Percentiles rank a stretch among this genome's conserved stretches.
phyloP scores from a whole-genome alignment of 1,139 yeast species.

The Protomyces arabidopsidicola region DNA sequence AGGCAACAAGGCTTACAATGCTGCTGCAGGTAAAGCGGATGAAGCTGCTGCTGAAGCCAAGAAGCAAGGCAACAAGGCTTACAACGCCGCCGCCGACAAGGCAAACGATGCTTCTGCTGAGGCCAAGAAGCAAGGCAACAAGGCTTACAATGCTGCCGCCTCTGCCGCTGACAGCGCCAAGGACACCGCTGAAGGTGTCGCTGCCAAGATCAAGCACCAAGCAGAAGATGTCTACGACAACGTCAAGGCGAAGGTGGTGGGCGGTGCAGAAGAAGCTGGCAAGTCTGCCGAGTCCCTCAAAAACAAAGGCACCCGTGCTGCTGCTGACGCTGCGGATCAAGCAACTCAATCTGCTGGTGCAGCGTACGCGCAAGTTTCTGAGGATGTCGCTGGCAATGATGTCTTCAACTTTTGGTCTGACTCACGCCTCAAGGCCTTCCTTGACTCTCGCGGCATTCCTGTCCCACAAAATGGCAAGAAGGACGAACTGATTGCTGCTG shows the following conservation, averaged over 20 bases:
- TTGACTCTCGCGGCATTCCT: conserved; percentile 50
- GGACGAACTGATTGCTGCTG: conserved; percentile 48
- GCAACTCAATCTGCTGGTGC: conserved; percentile 28
- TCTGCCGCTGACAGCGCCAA: conserved; percentile 18
- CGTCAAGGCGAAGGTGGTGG: background rate
- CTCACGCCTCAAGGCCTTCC: conserved; percentile 47
- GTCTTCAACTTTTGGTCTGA: conserved; percentile 40
- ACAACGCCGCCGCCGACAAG: conserved; percentile 2
- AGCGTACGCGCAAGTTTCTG: conserved; percentile 25
- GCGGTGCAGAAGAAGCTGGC: conserved; percentile 17
- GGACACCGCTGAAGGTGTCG: conserved; percentile 6
- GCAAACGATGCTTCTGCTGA: conserved; percentile 27
- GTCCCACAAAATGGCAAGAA: conserved; percentile 49
- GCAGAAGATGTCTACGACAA: background rate
- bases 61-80: background rate
- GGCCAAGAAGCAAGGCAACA: conserved; percentile 17
- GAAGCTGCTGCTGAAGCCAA: background rate
- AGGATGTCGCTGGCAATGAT: conserved; percentile 17
- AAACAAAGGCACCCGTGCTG: conserved; percentile 9
- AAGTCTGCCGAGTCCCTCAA: conserved; percentile 17
- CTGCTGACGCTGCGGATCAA: conserved; percentile 6
- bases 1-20: background rate
- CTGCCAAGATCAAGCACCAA: conserved; percentile 12
- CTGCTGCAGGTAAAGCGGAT: background rate
- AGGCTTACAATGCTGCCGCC: conserved; percentile 20